Base-by-base conservation (phyloP, 257 asterid genomes). In the Fraxinus cuspidata region DNA sequence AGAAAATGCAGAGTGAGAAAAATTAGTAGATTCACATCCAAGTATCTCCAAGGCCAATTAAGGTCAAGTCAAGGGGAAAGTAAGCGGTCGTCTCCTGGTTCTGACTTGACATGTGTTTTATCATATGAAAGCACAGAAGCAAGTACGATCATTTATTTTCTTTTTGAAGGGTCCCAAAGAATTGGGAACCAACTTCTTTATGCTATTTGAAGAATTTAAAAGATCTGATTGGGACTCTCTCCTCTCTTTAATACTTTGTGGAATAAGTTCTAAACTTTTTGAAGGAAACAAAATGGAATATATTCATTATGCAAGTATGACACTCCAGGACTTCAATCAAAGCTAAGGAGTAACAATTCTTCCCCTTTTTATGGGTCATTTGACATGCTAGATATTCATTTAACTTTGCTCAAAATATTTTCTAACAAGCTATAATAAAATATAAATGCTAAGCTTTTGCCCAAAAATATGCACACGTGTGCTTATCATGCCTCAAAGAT, bases 251-350 rank as follows among this genome's bases (percentile, higher is more conserved):
- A 81, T 76, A 84, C 78, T 77, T 81, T 85, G 75, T 83, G 85
- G 92, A 92, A 88, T 89, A 87, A 82, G 86, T 92, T 81, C 92
- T 87, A 84, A 87, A 84, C 88, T 84, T 83, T 79, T 84, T 63
- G 81, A 86, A 84, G 93, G 91, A 82, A 88, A 90, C 89, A 86
- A 78, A 85, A 85, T 25, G 81, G 94, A 88, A 89, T 89, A 85
- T 82, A 83, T 89, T 90, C 90, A 77, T 67, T 81, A 81, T 87
- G 34, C 34, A 31, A 31, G 34, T 31, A 31, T 31, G 84, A 90
- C 83, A 89, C 80, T 84, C 95, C 87, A 85, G 76, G 86, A 88
- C 89, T 84, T 86, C 89, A 81, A 86, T 85, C 87, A 73, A 11
- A 11, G 49, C 16, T 42, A 42, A 10, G 49, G 49, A 42, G 16